phyloP scores from a whole-genome alignment of 192 early-diverging fungal species.

The Podila epicladia region DNA sequence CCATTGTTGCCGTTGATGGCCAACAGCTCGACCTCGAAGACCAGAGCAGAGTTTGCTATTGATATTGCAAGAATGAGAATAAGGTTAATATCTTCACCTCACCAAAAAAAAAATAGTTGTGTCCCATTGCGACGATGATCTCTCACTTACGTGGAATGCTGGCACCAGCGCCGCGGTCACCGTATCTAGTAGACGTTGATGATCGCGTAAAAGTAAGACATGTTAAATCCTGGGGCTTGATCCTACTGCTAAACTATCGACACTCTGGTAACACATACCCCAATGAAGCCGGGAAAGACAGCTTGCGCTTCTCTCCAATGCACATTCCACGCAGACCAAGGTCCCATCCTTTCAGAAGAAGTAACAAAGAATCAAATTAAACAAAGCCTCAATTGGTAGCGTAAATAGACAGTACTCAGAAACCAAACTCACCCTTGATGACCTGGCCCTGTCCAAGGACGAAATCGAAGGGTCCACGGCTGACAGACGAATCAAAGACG shows the following conservation, averaged over 20 bases:
- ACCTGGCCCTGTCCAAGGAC: conserved; percentile 67
- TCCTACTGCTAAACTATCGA: background rate
- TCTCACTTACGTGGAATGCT: conserved; percentile 28
- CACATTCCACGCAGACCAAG: conserved; percentile 80
- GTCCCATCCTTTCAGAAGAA: conserved; percentile 68
- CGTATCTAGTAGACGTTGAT: conserved; percentile 26
- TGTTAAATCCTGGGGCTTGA: background rate
- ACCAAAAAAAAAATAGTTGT: background rate
- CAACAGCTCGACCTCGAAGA: conserved; percentile 84
- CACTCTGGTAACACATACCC: conserved; percentile 17
- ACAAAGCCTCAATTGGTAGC: no score
- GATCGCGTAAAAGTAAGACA: background rate
- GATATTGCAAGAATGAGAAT: background rate
- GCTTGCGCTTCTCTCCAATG: conserved; percentile 79
- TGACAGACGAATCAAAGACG: conserved; percentile 77
- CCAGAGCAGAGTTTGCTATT: conserved; percentile 65
- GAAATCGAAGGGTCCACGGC: conserved; percentile 79
- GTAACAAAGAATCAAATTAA: background rate
- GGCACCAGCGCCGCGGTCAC: conserved; percentile 60
- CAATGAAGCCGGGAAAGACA: conserved; percentile 76
- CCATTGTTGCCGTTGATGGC: conserved; percentile 50
- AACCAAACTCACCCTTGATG: conserved; percentile 65
- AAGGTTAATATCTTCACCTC: background rate
- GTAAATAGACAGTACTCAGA: background rate
- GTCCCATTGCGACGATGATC: background rate